A percentile compares a stretch with the other conserved stretches of the same genome.
These are phyloP conservation scores for Trichoderma aggressivum DNA, from an alignment of 2,329 filamentous ascomycete genomes.

Conservation along the genomic window DNA sequence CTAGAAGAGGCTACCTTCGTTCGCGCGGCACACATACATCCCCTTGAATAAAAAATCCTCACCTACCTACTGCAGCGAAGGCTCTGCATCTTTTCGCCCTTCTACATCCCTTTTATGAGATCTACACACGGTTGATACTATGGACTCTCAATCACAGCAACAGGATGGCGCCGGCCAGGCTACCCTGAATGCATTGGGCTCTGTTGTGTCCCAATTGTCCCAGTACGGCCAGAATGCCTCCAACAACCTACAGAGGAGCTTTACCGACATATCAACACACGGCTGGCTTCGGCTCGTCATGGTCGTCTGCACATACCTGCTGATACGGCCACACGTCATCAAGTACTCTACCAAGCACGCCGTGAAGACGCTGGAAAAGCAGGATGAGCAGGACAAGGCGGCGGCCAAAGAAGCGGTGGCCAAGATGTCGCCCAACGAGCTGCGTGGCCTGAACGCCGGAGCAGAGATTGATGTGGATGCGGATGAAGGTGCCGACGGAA, in stretches of 20 bases:
- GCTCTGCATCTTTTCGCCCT: background rate
- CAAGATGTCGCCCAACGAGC: conserved; percentile 61
- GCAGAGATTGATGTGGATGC: conserved; percentile 52
- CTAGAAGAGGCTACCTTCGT: background rate
- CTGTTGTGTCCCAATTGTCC: conserved; percentile 31
- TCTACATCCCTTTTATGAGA: background rate
- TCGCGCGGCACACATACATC: background rate
- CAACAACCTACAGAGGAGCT: conserved; percentile 49
- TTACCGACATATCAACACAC: conserved; percentile 49
- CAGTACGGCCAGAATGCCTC: conserved; percentile 38
- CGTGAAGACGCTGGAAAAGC: conserved; percentile 61
- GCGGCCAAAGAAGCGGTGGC: conserved; percentile 45
- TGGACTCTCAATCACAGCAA: conserved; percentile 21
- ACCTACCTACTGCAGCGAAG: background rate
- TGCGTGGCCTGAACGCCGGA: conserved; percentile 56
- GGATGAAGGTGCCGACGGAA: conserved; percentile 43
- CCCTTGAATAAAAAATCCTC: background rate
- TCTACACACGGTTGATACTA: background rate
- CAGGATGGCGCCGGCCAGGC: conserved; percentile 27
- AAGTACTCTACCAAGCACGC: conserved; percentile 62
- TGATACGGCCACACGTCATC: conserved; percentile 71
- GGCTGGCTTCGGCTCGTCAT: conserved; percentile 66
- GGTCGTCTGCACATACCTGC: conserved; percentile 68
- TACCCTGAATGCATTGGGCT: conserved; percentile 35
- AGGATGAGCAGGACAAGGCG: conserved; percentile 51